Conservation (phyloP, 2,329 filamentous ascomycete genomes). For the Lasiodiplodia hormozganensis region DNA sequence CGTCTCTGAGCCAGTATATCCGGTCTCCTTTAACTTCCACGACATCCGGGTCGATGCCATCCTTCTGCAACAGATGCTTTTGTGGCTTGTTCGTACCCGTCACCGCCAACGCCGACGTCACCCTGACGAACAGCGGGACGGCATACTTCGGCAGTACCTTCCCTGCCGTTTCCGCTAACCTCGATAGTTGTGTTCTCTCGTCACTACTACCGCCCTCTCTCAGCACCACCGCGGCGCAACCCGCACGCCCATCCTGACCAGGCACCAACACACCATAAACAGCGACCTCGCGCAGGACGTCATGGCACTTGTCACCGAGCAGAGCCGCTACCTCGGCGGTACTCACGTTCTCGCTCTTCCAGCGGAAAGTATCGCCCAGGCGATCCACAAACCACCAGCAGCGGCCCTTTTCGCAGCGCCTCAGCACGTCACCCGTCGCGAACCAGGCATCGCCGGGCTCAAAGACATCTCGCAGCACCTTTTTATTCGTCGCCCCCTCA, state of each 20-base stretch:
- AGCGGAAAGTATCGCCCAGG: slow-evolving; percentile 58
- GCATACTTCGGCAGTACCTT: slow-evolving; percentile 73
- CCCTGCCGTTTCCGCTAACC: slow-evolving; percentile 53
- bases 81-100: slow-evolving; percentile 84
- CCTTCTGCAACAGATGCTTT: slow-evolving; percentile 72
- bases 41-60: slow-evolving; percentile 68
- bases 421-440: slow-evolving; percentile 56
- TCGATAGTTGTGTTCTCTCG: background rate
- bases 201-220: background rate
- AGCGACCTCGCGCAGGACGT: slow-evolving; percentile 54
- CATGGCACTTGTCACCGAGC: slow-evolving; percentile 37
- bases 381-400: slow-evolving; percentile 57
- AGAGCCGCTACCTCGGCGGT: slow-evolving; percentile 56
- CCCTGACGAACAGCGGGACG: slow-evolving; percentile 74
- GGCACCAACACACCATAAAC: slow-evolving; percentile 59
- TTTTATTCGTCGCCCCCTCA: slow-evolving; percentile 67
- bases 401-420: slow-evolving; percentile 51
- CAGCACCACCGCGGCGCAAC: slow-evolving; percentile 55
- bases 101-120: slow-evolving; percentile 64
- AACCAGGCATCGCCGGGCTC: slow-evolving; percentile 57
- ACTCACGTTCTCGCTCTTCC: slow-evolving; percentile 58
- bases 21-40: slow-evolving; percentile 45
- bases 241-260: slow-evolving; percentile 59
- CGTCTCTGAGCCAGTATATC: slow-evolving; percentile 25
- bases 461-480: slow-evolving; percentile 56